A percentile compares a stretch with the other conserved stretches of the same genome.
These are phyloP conservation scores for Peziza echinospora DNA, from an alignment of 495 filamentous ascomycete genomes.

Conservation along the genomic window DNA sequence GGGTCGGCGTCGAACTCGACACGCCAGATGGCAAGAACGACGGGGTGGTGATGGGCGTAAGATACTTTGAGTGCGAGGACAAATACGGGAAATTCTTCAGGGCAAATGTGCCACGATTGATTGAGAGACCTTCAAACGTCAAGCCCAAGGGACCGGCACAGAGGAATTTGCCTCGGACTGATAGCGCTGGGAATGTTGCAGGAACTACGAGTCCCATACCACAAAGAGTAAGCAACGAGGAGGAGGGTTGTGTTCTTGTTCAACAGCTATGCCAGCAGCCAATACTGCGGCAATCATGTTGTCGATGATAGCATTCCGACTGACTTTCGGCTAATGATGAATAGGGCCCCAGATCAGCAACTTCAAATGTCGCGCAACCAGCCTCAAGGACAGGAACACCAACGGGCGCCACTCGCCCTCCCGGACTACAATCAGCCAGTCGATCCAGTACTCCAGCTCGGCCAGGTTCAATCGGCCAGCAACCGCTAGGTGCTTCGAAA, in stretches of 20 bases:
- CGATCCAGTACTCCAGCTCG: conserved; percentile 10
- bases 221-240: conserved; percentile 46
- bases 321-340: no score
- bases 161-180: conserved; percentile 8
- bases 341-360: no score
- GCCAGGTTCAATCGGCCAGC: conserved; percentile 50
- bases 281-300: no score
- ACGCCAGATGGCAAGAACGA: conserved; percentile 82
- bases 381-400: conserved; percentile 33
- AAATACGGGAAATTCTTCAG: conserved; percentile 77
- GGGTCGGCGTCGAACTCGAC: conserved; percentile 78
- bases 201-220: no score
- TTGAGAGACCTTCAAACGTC: conserved; percentile 31
- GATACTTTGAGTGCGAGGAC: conserved; percentile 72
- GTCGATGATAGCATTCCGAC: no score
- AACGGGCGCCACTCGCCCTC: conserved; percentile 31
- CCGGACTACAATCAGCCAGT: conserved; percentile 11
- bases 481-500: conserved; percentile 24
- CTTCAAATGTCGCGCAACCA: neutral
- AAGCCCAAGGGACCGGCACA: conserved; percentile 1
- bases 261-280: neutral
- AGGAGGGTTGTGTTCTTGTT: conserved; percentile 30
- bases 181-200: conserved; percentile 32
- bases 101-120: conserved; percentile 35
- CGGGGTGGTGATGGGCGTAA: conserved; percentile 66